Percentiles rank a stretch among this genome's conserved stretches.
These are phyloP conservation scores for Acacia acuminata DNA, from an alignment of 306 rosid genomes.

Conservation along the genomic window DNA sequence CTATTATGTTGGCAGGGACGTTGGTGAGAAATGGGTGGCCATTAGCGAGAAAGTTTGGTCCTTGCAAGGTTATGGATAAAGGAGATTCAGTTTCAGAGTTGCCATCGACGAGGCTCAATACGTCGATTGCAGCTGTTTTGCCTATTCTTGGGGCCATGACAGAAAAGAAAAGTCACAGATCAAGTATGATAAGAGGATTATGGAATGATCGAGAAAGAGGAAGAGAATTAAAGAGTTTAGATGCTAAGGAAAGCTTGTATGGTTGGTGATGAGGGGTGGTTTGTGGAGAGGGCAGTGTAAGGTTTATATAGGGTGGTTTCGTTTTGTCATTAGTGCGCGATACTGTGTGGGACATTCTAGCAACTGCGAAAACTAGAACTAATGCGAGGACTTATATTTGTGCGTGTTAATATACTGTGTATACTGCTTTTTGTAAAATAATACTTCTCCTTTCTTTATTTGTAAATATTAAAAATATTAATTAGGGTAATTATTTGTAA, in stretches of 20 bases:
- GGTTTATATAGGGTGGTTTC: background rate
- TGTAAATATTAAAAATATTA: too few relatives aligned
- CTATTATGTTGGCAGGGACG: background rate
- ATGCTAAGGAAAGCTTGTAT: background rate
- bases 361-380: background rate
- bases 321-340: background rate
- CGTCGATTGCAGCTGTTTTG: slow-evolving; percentile 22
- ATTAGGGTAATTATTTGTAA: too few relatives aligned
- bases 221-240: background rate
- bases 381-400: background rate
- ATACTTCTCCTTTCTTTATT: too few relatives aligned
- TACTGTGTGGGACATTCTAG: background rate
- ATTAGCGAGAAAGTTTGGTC: slow-evolving; percentile 50
- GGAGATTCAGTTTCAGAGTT: background rate
- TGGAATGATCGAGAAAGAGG: background rate
- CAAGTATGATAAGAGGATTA: too few relatives aligned
- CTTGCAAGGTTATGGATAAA: slow-evolving; percentile 40
- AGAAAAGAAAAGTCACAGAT: background rate
- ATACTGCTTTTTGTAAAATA: too few relatives aligned
- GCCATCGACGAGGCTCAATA: slow-evolving; percentile 9
- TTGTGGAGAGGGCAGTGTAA: background rate
- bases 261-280: background rate
- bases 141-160: slow-evolving; percentile 62
- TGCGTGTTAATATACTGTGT: too few relatives aligned
- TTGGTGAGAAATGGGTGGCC: slow-evolving; percentile 18